A percentile compares a stretch with the other conserved stretches of the same genome.
Evolutionary conservation across 176 grass and related monocot species (phyloP).

Genomic region (Otatea glauca): DNA sequence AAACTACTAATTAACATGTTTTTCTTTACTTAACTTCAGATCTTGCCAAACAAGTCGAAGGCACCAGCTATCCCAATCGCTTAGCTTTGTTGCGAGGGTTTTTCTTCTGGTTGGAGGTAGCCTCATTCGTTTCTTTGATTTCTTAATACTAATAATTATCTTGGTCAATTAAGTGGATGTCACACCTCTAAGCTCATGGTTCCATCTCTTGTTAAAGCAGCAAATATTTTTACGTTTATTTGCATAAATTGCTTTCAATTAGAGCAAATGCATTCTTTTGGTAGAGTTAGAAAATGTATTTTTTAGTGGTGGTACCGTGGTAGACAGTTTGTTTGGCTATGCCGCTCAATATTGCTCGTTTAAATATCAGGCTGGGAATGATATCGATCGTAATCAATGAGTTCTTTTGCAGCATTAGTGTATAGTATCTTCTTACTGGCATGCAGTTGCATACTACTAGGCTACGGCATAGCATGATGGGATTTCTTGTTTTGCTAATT

Average conservation of each 20-base stretch:
- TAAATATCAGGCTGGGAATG: neutral
- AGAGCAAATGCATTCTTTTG: neutral
- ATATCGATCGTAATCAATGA: neutral
- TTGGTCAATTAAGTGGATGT: neutral
- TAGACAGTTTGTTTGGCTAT: neutral
- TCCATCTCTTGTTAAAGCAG: slow-evolving; percentile 9
- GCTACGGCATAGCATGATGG: neutral
- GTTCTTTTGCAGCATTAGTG: slow-evolving; percentile 24
- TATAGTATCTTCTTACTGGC: slow-evolving; percentile 12
- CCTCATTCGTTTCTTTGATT: neutral
- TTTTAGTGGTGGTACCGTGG: slow-evolving; percentile 39
- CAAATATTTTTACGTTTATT: neutral
- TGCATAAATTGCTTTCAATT: neutral
- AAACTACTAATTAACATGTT: neutral
- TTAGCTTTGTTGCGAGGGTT: slow-evolving; percentile 77
- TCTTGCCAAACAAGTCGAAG: slow-evolving; percentile 49
- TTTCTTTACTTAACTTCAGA: slow-evolving; percentile 52
- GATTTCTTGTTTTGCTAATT: slow-evolving; percentile 1
- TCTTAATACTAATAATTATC: neutral
- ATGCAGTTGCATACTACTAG: slow-evolving; percentile 23
- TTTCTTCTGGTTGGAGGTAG: slow-evolving; percentile 86
- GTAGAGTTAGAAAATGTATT: neutral
- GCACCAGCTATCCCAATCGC: slow-evolving; percentile 22
- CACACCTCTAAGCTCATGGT: neutral
- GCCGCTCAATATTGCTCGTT: neutral